Conservation (phyloP, 2,329 filamentous ascomycete species). For the Fusarium verticillioides region DNA sequence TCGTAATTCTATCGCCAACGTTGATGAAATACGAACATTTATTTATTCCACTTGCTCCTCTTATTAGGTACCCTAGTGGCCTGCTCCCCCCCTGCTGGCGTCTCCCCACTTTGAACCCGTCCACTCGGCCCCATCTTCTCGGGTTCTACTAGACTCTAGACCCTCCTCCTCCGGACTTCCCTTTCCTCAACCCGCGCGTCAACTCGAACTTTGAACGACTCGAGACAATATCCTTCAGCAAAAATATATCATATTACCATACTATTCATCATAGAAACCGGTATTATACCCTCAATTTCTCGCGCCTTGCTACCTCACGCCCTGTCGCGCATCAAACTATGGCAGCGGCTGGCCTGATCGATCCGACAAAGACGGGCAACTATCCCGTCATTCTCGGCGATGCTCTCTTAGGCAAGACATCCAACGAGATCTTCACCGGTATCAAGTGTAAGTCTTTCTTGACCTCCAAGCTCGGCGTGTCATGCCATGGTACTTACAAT, state of each 20-base stretch:
- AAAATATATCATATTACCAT: background rate
- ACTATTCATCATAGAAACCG: background rate
- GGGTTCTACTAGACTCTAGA: constrained; percentile 26
- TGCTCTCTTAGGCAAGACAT: constrained; percentile 65
- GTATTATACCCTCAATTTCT: background rate
- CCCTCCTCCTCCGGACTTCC: constrained; percentile 27
- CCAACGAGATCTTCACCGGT: constrained; percentile 69
- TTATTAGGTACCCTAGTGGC: too few species aligned
- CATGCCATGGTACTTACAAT: constrained; percentile 5
- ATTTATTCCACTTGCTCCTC: too few species aligned
- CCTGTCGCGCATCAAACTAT: constrained; percentile 21
- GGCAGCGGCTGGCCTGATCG: constrained; percentile 57
- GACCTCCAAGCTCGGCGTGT: background rate
- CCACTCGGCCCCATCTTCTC: constrained; percentile 18
- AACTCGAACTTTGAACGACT: constrained; percentile 9
- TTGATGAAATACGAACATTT: too few species aligned
- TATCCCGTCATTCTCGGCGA: constrained; percentile 74
- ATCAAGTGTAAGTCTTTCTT: constrained; percentile 64
- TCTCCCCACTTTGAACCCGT: constrained; percentile 17
- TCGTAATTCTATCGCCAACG: too few species aligned
- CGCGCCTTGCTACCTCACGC: background rate
- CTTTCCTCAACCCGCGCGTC: constrained; percentile 26
- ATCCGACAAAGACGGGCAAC: constrained; percentile 69
- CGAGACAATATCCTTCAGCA: background rate
- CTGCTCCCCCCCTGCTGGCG: constrained; percentile 1